Evolutionary conservation across 257 asterid genomes (phyloP).

Genomic region (Cruciata laevipes): DNA sequence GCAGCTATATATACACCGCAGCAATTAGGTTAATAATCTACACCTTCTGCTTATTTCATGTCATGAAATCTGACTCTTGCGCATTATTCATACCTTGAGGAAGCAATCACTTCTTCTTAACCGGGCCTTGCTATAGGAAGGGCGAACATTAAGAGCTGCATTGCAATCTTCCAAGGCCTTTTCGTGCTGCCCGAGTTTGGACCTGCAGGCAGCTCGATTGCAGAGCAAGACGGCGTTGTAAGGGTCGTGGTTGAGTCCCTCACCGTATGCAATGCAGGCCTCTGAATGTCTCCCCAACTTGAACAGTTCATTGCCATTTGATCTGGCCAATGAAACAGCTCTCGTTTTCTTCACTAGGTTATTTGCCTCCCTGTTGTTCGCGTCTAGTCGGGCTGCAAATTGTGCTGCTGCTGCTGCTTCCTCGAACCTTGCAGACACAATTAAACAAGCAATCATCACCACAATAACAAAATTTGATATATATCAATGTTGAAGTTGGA

Average conservation of each 20-base stretch:
- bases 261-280: slow-evolving; percentile 58
- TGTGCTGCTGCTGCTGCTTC: slow-evolving; percentile 56
- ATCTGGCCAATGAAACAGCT: slow-evolving; percentile 51
- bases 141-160: slow-evolving; percentile 47
- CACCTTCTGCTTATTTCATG: neutral
- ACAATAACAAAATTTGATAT: neutral
- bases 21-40: neutral
- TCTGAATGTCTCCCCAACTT: slow-evolving; percentile 44
- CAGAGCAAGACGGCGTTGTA: slow-evolving; percentile 52
- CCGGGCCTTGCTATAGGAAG: slow-evolving; percentile 60
- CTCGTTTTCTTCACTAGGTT: slow-evolving; percentile 35
- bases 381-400: slow-evolving; percentile 50
- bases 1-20: slow-evolving; percentile 26
- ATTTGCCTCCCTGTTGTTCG: slow-evolving; percentile 56
- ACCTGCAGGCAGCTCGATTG: slow-evolving; percentile 65
- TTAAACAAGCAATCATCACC: neutral
- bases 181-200: slow-evolving; percentile 55
- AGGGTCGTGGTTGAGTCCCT: slow-evolving; percentile 63
- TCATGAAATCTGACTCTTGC: too few relatives aligned
- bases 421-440: slow-evolving; percentile 36
- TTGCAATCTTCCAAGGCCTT: slow-evolving; percentile 66
- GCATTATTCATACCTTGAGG: slow-evolving; percentile 40
- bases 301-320: slow-evolving; percentile 59
- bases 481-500: too few relatives aligned
- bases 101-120: slow-evolving; percentile 62